Evolutionary conservation across 306 rosid species (phyloP).

Genomic region (Parietaria judaica): DNA sequence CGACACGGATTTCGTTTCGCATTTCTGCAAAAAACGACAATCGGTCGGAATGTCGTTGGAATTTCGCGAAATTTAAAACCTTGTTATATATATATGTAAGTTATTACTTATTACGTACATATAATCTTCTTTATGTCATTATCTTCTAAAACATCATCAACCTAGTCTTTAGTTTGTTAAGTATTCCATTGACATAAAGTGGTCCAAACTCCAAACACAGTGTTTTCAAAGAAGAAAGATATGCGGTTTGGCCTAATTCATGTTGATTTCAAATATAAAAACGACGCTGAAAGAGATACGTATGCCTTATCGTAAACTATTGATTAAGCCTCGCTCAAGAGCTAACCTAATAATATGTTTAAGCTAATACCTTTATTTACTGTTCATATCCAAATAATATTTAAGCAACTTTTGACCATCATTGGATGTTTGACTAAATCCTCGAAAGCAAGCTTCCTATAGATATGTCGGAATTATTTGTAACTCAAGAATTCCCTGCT

Average conservation of each 20-base stretch:
- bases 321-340: slow-evolving; percentile 20
- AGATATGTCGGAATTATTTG: too few species aligned
- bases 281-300: slow-evolving; percentile 21
- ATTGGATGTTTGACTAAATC: too few species aligned
- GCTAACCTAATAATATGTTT: background rate
- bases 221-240: slow-evolving; percentile 3
- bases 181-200: slow-evolving; percentile 10
- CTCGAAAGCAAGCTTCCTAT: too few species aligned
- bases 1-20: too few species aligned
- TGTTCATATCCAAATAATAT: too few species aligned
- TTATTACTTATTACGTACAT: background rate
- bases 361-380: too few species aligned
- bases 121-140: slow-evolving; percentile 12
- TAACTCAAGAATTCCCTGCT: too few species aligned
- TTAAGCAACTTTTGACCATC: too few species aligned
- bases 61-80: too few species aligned
- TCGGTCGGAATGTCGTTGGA: too few species aligned
- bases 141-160: slow-evolving; percentile 6
- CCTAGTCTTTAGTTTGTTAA: slow-evolving; percentile 3
- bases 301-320: slow-evolving; percentile 27
- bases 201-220: slow-evolving; percentile 15
- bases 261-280: slow-evolving; percentile 1
- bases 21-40: too few species aligned
- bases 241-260: slow-evolving; percentile 19
- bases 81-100: background rate